Evolutionary conservation across 306 rosid species (phyloP), one percentile per base, ranked within the genome.

Genomic region (Acacia confusa): DNA sequence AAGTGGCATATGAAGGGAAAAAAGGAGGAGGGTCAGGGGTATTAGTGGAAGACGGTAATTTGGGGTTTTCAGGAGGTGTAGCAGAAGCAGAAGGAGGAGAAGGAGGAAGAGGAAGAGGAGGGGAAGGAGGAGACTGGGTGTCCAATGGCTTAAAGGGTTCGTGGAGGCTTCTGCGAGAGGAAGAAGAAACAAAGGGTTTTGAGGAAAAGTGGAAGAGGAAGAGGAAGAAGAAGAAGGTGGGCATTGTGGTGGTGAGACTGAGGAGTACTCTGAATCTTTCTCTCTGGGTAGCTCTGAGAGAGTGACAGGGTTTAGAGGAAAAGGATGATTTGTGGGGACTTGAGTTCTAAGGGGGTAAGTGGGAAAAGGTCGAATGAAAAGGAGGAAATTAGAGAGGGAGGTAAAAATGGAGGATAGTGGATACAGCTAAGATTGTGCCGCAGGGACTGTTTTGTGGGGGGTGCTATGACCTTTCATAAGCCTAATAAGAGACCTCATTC

Each of bases 381-480:
- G 34, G 7, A 63, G n/a, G 68, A 63, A 60, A 9, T 10, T 24
- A n/a, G 12, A 61, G 44, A 20, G 1, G 1, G n/a, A 15, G 85
- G 85, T 80, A 55, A 86, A 32, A 58, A 82, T 75, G 73, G 17
- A 27, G 16, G 17, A 50, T 50, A 82, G 57, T 85, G 97, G 88
- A 82, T 91, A 88, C 98, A 90, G 97, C 98, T 91, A 92, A 94
- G 96, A 91, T 91, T 91, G 92, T 86, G 75, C 64, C 22, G 65
- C n/a, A 74, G 34, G 0, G 60, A 32, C 63, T 24, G 2, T 43
- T 60, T 28, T 73, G 64, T 55, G 4, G 4, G 4, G 4, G 4
- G 2, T 52, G 60, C 22, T 47, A 2, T 14, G 3, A 14, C 9
- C 24, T 11, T 25, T 12, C 6, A 22, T 0, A 12, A 22, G 66